phyloP scores from a whole-genome alignment of 2,329 filamentous ascomycete genomes.

The Cytospora chrysosperma region DNA sequence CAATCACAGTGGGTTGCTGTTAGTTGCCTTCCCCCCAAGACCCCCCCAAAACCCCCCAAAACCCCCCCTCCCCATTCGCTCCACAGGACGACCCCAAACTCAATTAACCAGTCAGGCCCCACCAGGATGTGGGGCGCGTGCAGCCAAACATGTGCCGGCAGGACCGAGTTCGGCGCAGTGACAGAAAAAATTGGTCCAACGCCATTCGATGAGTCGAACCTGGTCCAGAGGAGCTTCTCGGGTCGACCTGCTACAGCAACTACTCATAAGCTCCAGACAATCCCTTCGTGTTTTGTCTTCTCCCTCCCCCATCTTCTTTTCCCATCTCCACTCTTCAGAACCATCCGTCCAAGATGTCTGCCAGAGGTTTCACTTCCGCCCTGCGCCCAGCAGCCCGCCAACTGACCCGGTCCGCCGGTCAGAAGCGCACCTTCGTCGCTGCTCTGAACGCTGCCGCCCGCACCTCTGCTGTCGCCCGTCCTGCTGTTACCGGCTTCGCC shows the following conservation, averaged over 20 bases:
- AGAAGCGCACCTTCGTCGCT: constrained; percentile 63
- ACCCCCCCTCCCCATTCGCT: too few relatives aligned
- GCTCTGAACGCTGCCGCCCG: constrained; percentile 54
- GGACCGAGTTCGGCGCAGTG: constrained; percentile 11
- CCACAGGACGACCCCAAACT: background rate
- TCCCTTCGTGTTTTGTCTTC: constrained; percentile 23
- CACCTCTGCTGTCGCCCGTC: constrained; percentile 47
- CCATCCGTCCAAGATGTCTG: constrained; percentile 64
- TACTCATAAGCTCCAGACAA: constrained; percentile 12
- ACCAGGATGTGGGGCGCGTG: background rate
- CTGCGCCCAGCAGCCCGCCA: constrained; percentile 65
- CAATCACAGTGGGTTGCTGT: too few relatives aligned
- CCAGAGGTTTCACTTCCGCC: constrained; percentile 69
- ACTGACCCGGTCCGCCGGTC: constrained; percentile 58
- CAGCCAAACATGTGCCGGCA: background rate
- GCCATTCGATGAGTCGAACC: constrained; percentile 24
- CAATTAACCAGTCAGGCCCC: too few relatives aligned
- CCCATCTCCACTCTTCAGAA: constrained; percentile 34
- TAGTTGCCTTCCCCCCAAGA: too few relatives aligned
- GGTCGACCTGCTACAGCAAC: background rate
- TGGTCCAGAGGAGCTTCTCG: background rate
- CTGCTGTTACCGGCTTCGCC: constrained; percentile 47
- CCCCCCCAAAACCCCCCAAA: background rate
- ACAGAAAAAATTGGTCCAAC: constrained; percentile 24
- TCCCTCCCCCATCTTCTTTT: constrained; percentile 29